phyloP scores from a whole-genome alignment of 352 stramenopile species.

The Pythium sukuiense region DNA sequence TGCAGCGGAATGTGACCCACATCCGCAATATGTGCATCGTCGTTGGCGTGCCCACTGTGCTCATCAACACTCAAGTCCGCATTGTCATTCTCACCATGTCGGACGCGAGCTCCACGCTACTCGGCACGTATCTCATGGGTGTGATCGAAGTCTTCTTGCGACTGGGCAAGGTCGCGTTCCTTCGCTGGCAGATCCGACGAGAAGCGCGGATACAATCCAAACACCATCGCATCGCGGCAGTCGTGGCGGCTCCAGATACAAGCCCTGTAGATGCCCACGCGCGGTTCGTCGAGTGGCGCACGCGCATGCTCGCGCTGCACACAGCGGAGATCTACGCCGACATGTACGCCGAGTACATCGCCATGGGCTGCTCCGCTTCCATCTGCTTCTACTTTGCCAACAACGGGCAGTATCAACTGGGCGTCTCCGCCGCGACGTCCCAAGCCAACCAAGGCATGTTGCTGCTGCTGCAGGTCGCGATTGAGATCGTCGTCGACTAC shows the following conservation, averaged over 20 bases:
- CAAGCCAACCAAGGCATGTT: background rate
- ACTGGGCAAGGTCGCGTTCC: constrained; percentile 10
- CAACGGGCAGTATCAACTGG: constrained; percentile 17
- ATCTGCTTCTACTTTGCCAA: constrained; percentile 30
- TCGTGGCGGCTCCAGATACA: background rate
- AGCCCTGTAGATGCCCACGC: background rate
- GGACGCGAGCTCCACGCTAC: background rate
- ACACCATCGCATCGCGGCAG: background rate
- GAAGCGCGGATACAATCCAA: background rate
- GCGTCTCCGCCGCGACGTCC: too few species aligned
- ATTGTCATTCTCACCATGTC: constrained; percentile 9
- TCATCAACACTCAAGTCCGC: constrained; percentile 24
- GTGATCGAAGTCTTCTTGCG: constrained; percentile 12
- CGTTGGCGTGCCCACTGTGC: constrained; percentile 14
- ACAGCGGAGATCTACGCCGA: constrained; percentile 26
- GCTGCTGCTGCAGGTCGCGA: constrained; percentile 20
- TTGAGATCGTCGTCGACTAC: constrained; percentile 33
- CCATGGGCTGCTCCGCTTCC: constrained; percentile 32
- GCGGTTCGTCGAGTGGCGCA: background rate
- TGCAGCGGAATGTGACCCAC: background rate
- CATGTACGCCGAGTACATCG: constrained; percentile 47
- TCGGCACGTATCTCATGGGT: constrained; percentile 7
- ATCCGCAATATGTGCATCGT: constrained; percentile 8
- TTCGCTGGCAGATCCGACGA: constrained; percentile 10
- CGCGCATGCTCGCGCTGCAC: constrained; percentile 15